Evolutionary conservation across 2,329 filamentous ascomycete genomes (phyloP).

Genomic region (Apiospora sp.): DNA sequence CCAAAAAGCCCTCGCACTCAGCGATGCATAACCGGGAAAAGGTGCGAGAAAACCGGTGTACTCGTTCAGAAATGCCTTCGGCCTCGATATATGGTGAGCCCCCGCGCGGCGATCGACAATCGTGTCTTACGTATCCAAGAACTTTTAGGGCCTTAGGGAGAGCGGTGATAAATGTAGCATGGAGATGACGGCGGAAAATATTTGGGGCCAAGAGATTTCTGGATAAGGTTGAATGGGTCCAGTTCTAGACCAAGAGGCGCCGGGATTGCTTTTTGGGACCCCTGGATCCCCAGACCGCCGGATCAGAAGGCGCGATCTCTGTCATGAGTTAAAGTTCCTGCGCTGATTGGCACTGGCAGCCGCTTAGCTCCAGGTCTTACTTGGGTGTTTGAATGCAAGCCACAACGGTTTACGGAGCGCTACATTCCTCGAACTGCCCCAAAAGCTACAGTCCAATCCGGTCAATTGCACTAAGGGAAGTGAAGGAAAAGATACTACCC

Average conservation of each 20-base stretch:
- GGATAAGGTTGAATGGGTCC: not conserved
- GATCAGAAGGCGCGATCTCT: conserved; percentile 3
- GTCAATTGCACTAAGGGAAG: not conserved
- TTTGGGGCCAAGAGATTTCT: conserved; percentile 4
- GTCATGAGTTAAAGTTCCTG: not conserved
- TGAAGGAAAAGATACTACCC: not conserved
- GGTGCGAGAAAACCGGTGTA: not conserved
- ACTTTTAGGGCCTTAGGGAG: conserved; percentile 5
- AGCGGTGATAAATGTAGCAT: conserved; percentile 3
- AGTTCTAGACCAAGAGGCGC: conserved; percentile 6
- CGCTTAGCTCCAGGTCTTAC: not conserved
- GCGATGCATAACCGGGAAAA: conserved; percentile 1
- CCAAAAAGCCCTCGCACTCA: not conserved
- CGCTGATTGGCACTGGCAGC: not conserved
- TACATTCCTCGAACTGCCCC: not conserved
- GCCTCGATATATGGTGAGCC: not conserved
- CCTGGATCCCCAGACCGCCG: not conserved
- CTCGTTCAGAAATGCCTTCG: not conserved
- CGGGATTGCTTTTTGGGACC: not conserved
- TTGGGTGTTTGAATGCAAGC: not conserved
- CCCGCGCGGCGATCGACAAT: not conserved
- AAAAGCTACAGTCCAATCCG: not conserved
- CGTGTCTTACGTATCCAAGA: not conserved
- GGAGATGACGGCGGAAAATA: conserved; percentile 5
- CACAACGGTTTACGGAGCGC: not conserved